Base-by-base conservation (phyloP, 345 rosid genomes). In the Lepidium africanum region DNA sequence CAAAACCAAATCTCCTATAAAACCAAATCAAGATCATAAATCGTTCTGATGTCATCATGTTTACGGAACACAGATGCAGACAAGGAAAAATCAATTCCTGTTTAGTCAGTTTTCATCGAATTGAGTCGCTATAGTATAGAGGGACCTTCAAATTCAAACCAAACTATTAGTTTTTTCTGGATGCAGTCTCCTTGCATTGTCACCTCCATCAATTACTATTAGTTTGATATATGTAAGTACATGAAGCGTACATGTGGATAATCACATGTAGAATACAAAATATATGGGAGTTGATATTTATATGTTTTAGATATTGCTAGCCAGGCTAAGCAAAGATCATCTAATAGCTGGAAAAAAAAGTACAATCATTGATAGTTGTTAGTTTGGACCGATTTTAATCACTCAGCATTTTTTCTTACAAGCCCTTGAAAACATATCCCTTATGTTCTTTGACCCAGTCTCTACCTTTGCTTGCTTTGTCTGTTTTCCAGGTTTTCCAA, bases 391-490 rank as follows among this genome's bases (percentile, higher is more conserved):
- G n/a, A 42, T 25, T 38, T 45, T n/a, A 2, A 53, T 57, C 36
- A 11, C 39, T 81, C 77, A 82, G 23, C 72, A 37, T 66, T 74
- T 71, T 47, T 79, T 87, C 73, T 84, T 76, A 9, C 84, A 81
- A 63, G 91, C 94, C 80, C 92, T 85, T 70, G 79, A 63, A 59
- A 92, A 92, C 98, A 93, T 90, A 41, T 90, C 98, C 76, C 67
- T 86, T 62, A 90, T 90, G 79, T 84, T 90, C 78, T 67, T 76
- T 58, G 94, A 90, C 70, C 85, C 89, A 2, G 90, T 85, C 89
- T 85, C 97, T 30, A 80, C 35, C 76, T 85, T 90, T 3, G 82
- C 83, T 77, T 81, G 87, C 70, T 86, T 89, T 38, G 80, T 66
- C 78, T 78, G 90, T 78, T 72, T 89, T 47, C 76, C 81, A 62